Evolutionary conservation across 345 rosid species (phyloP), one percentile per base, ranked within the genome.

Genomic region (Leavenworthia alabamica): DNA sequence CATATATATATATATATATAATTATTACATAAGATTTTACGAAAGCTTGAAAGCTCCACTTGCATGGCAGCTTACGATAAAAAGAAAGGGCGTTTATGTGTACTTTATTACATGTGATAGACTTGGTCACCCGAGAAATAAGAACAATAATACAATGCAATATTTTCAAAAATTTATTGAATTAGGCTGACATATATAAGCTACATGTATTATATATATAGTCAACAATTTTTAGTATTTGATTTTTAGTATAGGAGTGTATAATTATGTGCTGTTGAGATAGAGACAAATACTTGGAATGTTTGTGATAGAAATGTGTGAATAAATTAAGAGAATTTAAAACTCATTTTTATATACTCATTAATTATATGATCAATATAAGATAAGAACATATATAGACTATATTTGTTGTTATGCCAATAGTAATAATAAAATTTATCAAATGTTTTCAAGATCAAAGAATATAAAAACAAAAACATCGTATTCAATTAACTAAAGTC

Each of bases 201-300:
- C n/a, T n/a, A n/a, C n/a, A n/a, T 31, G n/a, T 14, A 57, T 1
- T 4, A 24, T 27, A n/a, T n/a, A n/a, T n/a, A 4, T 15, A 46
- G 56, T 47, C 64, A 37, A 47, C 43, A 50, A 10, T 67, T 16
- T 40, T 12, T 28, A 57, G 51, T 31, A n/a, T n/a, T 29, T 50
- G 24, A 41, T 42, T 62, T 52, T 43, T 35, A 51, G 50, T 45
- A 62, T 39, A 44, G 37, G 23, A 32, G 50, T 60, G 62, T 60
- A 44, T n/a, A n/a, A n/a, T 69, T 20, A 20, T 62, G 16, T 62
- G 68, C 60, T 70, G 62, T 69, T 50, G 51, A 70, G 51, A 62
- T 43, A 53, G 58, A 62, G 74, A 70, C 74, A 70, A 70, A 62
- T 47, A 62, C 68, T 54, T 54, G 44, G 68, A 70, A 70, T 70